Evolutionary conservation across 495 filamentous ascomycete genomes (phyloP).

Genomic region (Xylaria flabelliformis): DNA sequence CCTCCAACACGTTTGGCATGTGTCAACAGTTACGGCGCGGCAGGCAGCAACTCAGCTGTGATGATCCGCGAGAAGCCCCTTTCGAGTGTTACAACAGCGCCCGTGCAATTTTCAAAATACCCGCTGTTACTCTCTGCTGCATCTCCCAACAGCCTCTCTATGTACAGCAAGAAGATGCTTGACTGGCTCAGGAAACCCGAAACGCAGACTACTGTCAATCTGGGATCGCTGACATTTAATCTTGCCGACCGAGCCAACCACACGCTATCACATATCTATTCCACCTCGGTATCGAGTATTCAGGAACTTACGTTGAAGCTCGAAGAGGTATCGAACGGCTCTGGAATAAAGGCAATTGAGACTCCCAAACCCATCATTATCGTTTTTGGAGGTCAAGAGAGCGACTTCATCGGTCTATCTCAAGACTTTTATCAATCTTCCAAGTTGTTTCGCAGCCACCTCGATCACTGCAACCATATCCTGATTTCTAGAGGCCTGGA

Average conservation of each 20-base stretch:
- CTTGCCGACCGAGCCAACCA: constrained; percentile 23
- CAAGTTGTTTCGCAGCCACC: constrained; percentile 43
- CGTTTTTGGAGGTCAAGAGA: constrained; percentile 58
- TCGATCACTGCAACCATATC: constrained; percentile 47
- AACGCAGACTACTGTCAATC: background rate
- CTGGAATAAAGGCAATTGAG: constrained; percentile 2
- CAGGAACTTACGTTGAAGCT: constrained; percentile 13
- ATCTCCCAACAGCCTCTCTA: constrained; percentile 21
- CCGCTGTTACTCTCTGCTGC: constrained; percentile 55
- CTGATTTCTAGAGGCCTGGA: constrained; percentile 38
- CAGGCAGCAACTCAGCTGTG: constrained; percentile 42
- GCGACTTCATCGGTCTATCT: constrained; percentile 44
- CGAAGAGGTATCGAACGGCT: constrained; percentile 15
- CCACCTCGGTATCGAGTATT: constrained; percentile 4
- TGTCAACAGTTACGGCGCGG: constrained; percentile 43
- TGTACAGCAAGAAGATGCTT: constrained; percentile 23
- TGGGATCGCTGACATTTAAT: constrained; percentile 21
- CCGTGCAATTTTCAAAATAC: constrained; percentile 53
- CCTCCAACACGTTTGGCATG: constrained; percentile 32
- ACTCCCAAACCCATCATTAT: constrained; percentile 45
- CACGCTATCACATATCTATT: background rate
- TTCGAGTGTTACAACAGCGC: background rate
- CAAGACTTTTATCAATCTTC: constrained; percentile 39
- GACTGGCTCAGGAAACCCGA: background rate
- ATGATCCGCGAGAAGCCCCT: constrained; percentile 32